These are phyloP conservation scores for Beauveria bassiana DNA, from an alignment of 2,329 filamentous ascomycete species.

Conservation along the genomic window DNA sequence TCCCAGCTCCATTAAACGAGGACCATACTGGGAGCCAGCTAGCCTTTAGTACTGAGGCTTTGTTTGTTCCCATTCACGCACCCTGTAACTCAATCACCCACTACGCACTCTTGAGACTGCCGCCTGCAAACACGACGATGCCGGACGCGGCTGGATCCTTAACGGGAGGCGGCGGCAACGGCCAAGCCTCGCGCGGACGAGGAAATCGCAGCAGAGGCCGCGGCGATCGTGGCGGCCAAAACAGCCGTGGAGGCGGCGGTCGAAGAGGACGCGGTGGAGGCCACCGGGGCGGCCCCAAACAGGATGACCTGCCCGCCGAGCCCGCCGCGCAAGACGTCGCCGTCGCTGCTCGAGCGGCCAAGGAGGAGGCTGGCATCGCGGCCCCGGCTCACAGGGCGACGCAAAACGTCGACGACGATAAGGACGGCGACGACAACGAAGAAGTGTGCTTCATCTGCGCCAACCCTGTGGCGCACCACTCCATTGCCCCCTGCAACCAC, in stretches of 20 bases:
- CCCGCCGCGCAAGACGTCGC: constrained; percentile 26
- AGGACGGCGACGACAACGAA: constrained; percentile 45
- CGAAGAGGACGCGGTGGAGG: constrained; percentile 28
- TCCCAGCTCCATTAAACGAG: not conserved
- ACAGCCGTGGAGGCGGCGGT: constrained; percentile 20
- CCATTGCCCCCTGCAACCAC: constrained; percentile 91
- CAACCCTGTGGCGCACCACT: constrained; percentile 77
- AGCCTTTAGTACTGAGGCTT: not conserved
- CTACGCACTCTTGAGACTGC: not conserved
- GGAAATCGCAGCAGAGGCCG: constrained; percentile 7
- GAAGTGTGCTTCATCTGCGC: constrained; percentile 98
- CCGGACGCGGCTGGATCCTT: constrained; percentile 4
- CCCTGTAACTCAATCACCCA: not conserved
- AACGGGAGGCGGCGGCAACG: not conserved
- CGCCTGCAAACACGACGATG: constrained; percentile 1
- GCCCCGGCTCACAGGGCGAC: constrained; percentile 18
- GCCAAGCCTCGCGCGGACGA: constrained; percentile 4
- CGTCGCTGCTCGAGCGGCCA: constrained; percentile 23
- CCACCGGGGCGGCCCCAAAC: constrained; percentile 14
- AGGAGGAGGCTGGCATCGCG: constrained; percentile 23
- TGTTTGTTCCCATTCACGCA: not conserved
- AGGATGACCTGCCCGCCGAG: constrained; percentile 20
- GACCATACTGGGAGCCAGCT: not conserved
- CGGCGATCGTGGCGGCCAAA: constrained; percentile 2
- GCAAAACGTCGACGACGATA: constrained; percentile 31